Conservation (phyloP, 2,329 filamentous ascomycete species). For the Xylariales sp. region DNA sequence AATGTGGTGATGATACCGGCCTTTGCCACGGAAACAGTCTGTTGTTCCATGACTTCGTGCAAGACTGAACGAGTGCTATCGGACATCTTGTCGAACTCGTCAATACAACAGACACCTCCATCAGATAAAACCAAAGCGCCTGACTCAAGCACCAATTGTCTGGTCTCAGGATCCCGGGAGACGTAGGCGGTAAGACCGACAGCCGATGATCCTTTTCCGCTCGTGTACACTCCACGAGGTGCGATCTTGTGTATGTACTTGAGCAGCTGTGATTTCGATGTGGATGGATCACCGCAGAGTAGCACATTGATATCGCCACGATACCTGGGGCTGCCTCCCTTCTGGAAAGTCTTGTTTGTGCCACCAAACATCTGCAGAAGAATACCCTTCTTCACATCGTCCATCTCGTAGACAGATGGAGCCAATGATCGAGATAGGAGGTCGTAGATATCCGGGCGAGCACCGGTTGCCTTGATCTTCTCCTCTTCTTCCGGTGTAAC, state of each 20-base stretch:
- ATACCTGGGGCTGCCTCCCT: slow-evolving; percentile 92
- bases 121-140: slow-evolving; percentile 75
- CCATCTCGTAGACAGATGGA: slow-evolving; percentile 94
- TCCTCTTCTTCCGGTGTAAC: slow-evolving; percentile 82
- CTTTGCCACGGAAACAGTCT: slow-evolving; percentile 80
- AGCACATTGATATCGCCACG: slow-evolving; percentile 96
- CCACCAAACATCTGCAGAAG: slow-evolving; percentile 94
- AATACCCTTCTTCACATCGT: slow-evolving; percentile 98
- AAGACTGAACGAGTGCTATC: slow-evolving; percentile 74
- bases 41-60: slow-evolving; percentile 85
- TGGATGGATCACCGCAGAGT: slow-evolving; percentile 94
- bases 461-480: slow-evolving; percentile 77
- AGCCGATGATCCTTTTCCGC: slow-evolving; percentile 74
- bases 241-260: slow-evolving; percentile 97
- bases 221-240: slow-evolving; percentile 78
- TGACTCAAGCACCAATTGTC: slow-evolving; percentile 75
- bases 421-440: slow-evolving; percentile 85
- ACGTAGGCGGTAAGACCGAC: slow-evolving; percentile 79
- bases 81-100: slow-evolving; percentile 85
- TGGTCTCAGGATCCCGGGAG: slow-evolving; percentile 73
- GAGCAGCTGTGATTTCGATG: slow-evolving; percentile 90
- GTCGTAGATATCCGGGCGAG: slow-evolving; percentile 85
- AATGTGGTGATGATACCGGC: slow-evolving; percentile 95
- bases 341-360: slow-evolving; percentile 96
- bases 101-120: slow-evolving; percentile 79